Evolutionary conservation across 192 early-diverging fungal genomes (phyloP).

Genomic region (Diversispora epigaea): DNA sequence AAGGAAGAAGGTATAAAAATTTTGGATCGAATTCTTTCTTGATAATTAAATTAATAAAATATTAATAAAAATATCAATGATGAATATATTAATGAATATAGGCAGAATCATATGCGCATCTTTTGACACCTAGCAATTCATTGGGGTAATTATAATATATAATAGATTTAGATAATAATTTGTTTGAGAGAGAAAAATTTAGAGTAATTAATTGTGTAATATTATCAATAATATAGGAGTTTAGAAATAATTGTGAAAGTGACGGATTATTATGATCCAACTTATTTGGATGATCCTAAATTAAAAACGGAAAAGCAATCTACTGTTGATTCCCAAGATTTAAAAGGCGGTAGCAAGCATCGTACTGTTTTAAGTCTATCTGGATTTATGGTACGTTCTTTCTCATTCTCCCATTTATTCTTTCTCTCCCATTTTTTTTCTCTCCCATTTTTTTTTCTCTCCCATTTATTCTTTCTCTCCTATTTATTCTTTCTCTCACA

Average conservation of each 20-base stretch:
- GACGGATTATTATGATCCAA: conserved; percentile 67
- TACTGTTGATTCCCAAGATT: conserved; percentile 79
- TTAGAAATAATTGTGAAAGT: conserved; percentile 12
- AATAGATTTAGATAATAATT: neutral
- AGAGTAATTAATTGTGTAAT: neutral
- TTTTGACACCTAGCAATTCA: conserved; percentile 53
- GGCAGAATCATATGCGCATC: conserved; percentile 53
- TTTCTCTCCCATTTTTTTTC: too few species aligned
- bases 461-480: too few species aligned
- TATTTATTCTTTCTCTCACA: too few species aligned
- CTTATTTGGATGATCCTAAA: conserved; percentile 83
- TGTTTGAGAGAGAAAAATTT: neutral
- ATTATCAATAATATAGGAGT: conserved; percentile 36
- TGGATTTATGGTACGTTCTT: conserved; percentile 67
- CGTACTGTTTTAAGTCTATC: conserved; percentile 78
- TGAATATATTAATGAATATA: neutral
- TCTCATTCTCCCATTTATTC: neutral
- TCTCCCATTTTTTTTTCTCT: too few species aligned
- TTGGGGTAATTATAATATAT: conserved; percentile 44
- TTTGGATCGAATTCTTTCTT: too few species aligned
- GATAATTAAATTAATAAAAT: neutral
- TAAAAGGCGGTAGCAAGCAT: conserved; percentile 64
- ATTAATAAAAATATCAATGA: neutral
- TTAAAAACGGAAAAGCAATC: conserved; percentile 72
- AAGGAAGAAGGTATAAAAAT: too few species aligned